A percentile compares a stretch with the other conserved stretches of the same genome.
phyloP scores from a whole-genome alignment of 2,329 filamentous ascomycete genomes.

The Delphinella strobiligena region DNA sequence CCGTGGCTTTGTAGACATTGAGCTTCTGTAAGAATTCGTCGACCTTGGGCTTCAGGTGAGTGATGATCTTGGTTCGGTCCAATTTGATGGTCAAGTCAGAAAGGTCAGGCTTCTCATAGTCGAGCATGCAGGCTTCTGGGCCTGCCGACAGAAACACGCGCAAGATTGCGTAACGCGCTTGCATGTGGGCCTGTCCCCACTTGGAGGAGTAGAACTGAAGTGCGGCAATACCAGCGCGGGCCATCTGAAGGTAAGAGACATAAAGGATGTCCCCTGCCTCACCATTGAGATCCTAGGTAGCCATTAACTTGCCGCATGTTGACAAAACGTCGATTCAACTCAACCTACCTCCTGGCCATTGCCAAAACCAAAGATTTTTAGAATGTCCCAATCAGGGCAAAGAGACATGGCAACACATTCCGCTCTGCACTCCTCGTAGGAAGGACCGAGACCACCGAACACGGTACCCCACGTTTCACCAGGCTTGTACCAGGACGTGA shows the following conservation, averaged over 20 bases:
- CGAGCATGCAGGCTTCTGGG: conserved; percentile 75
- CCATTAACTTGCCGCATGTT: no score
- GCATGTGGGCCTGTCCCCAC: conserved; percentile 57
- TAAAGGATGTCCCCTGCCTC: conserved; percentile 82
- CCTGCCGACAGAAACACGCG: conserved; percentile 74
- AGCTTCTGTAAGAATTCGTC: conserved; percentile 81
- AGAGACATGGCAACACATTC: conserved; percentile 90
- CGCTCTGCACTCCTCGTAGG: conserved; percentile 89
- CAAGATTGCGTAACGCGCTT: conserved; percentile 81
- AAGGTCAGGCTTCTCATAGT: conserved; percentile 52
- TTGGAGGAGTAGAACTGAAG: conserved; percentile 87
- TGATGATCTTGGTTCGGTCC: conserved; percentile 77
- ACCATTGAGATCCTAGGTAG: conserved; percentile 48
- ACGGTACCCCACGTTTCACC: conserved; percentile 92
- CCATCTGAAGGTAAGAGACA: conserved; percentile 83
- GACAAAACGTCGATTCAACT: background rate
- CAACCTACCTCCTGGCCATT: conserved; percentile 45
- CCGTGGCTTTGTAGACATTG: conserved; percentile 85
- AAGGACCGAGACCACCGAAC: conserved; percentile 75
- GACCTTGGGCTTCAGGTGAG: conserved; percentile 69
- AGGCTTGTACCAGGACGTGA: conserved; percentile 84
- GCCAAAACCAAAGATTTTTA: conserved; percentile 86
- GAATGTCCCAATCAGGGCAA: conserved; percentile 74
- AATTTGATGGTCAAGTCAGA: conserved; percentile 72
- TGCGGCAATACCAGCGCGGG: conserved; percentile 75